These are phyloP conservation scores for Punctularia strigosozonata DNA, from an alignment of 768 basidiomycete genomes.

Conservation along the genomic window DNA sequence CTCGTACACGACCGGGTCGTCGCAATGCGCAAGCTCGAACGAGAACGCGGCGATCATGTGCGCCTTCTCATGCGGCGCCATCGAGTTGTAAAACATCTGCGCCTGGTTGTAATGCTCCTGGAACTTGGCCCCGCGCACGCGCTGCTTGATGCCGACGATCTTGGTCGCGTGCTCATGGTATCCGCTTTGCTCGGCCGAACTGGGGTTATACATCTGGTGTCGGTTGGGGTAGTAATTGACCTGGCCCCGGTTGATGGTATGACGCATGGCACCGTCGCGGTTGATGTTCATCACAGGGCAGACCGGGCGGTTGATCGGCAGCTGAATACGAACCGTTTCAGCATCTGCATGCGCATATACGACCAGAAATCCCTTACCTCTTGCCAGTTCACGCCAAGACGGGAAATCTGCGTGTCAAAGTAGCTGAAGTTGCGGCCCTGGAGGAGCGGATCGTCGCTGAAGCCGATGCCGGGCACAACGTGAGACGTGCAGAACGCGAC, in stretches of 20 bases:
- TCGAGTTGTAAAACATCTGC: slow-evolving; percentile 77
- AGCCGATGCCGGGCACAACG: slow-evolving; percentile 52
- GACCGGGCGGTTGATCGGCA: slow-evolving; percentile 75
- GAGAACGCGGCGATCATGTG: slow-evolving; percentile 61
- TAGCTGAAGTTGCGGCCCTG: slow-evolving; percentile 83
- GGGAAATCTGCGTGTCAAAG: slow-evolving; percentile 73
- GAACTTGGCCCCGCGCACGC: slow-evolving; percentile 63
- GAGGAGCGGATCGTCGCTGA: slow-evolving; percentile 70
- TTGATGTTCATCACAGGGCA: slow-evolving; percentile 66
- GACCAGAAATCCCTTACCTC: slow-evolving; percentile 26
- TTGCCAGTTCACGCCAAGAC: slow-evolving; percentile 75
- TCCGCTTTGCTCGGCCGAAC: slow-evolving; percentile 38
- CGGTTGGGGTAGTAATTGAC: slow-evolving; percentile 86
- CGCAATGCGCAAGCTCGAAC: slow-evolving; percentile 80
- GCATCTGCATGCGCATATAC: neutral
- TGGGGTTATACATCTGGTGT: slow-evolving; percentile 34
- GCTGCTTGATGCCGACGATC: slow-evolving; percentile 41
- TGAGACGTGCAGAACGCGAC: slow-evolving; percentile 74
- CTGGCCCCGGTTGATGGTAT: slow-evolving; percentile 41
- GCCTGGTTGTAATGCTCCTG: slow-evolving; percentile 69
- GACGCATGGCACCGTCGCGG: slow-evolving; percentile 48
- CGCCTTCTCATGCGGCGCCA: slow-evolving; percentile 52
- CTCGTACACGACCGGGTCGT: slow-evolving; percentile 61
- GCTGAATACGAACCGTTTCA: slow-evolving; percentile 19
- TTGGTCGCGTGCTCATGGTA: slow-evolving; percentile 40